Percentiles rank a stretch among this genome's conserved stretches.
Conservation (phyloP, 2,329 filamentous ascomycete genomes). For the Talaromyces marneffei region DNA sequence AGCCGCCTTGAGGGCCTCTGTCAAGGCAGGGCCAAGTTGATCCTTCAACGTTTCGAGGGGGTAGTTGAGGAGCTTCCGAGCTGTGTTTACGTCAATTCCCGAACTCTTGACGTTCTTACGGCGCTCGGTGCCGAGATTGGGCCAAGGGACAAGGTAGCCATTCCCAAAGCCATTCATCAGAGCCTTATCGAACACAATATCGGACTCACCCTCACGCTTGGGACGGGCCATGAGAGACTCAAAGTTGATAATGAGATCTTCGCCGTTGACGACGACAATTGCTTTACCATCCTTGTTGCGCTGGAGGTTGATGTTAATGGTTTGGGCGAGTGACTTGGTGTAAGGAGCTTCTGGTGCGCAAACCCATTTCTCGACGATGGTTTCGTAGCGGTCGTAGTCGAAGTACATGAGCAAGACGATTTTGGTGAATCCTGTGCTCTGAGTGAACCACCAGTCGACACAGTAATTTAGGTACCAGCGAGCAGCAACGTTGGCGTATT, state of each 20-base stretch:
- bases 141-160: not conserved
- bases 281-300: not conserved
- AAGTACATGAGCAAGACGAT: conserved; percentile 8
- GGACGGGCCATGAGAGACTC: conserved; percentile 4
- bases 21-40: not conserved
- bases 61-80: not conserved
- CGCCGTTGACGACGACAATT: not conserved
- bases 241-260: not conserved
- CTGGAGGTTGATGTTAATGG: not conserved
- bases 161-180: conserved; percentile 1
- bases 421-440: not conserved
- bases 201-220: not conserved
- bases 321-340: conserved; percentile 2
- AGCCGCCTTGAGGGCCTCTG: not conserved
- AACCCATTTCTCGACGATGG: conserved; percentile 9
- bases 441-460: conserved; percentile 13
- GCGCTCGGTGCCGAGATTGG: not conserved
- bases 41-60: not conserved
- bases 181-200: conserved; percentile 7
- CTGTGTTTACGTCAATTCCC: not conserved
- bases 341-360: not conserved
- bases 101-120: not conserved
- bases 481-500: not conserved
- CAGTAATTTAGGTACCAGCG: conserved; percentile 2
- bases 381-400: not conserved